These are phyloP conservation scores for Tagetes patula DNA, from an alignment of 129 eudicot species.

Conservation along the genomic window DNA sequence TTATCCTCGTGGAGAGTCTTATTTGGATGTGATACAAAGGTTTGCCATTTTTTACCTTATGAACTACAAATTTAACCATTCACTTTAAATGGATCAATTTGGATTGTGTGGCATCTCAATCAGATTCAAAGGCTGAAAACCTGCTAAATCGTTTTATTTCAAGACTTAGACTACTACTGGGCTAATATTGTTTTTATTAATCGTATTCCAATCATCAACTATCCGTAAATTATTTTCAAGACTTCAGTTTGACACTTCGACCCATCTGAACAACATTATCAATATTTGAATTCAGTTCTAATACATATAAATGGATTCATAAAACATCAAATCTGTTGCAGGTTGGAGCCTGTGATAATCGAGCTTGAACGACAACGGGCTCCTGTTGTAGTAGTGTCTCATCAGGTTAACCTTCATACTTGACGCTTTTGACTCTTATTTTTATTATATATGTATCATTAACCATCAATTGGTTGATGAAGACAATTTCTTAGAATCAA, in stretches of 20 bases:
- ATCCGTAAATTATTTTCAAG: background rate
- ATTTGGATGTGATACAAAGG: conserved; percentile 98
- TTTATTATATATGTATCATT: background rate
- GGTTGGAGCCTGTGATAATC: conserved; percentile 96
- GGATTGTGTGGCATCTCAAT: background rate
- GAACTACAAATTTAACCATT: background rate
- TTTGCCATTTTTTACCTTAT: conserved; percentile 28
- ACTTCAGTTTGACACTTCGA: no score
- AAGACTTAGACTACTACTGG: background rate
- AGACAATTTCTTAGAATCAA: background rate
- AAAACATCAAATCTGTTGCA: conserved; percentile 29
- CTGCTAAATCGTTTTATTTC: background rate
- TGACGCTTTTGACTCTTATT: background rate
- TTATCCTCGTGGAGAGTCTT: conserved; percentile 98
- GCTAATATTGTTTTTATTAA: background rate
- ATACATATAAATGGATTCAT: background rate
- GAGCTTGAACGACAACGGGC: conserved; percentile 98
- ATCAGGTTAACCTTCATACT: conserved; percentile 58
- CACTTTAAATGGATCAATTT: background rate
- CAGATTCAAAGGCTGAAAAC: background rate
- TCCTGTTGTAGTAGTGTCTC: conserved; percentile 93
- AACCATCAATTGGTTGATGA: background rate
- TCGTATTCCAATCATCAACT: background rate
- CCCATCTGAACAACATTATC: background rate
- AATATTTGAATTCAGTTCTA: background rate